Conservation (phyloP, 768 basidiomycete species). For the Suillus sp. region DNA sequence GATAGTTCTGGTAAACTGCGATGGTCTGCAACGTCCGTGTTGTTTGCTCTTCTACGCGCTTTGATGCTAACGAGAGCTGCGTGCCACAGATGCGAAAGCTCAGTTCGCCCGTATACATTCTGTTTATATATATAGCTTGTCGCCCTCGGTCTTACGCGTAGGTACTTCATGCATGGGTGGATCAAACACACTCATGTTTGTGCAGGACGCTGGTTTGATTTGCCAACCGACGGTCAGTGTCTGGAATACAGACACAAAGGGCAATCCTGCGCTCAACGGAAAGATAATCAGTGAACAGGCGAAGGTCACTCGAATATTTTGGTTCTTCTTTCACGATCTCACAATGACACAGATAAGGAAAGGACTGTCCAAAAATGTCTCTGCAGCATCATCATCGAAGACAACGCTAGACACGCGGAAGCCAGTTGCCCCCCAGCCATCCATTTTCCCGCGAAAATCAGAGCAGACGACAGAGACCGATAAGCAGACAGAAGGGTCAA, state of each 20-base stretch:
- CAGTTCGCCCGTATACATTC: slow-evolving; percentile 55
- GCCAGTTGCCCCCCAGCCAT: slow-evolving; percentile 17
- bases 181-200: neutral
- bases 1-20: slow-evolving; percentile 62
- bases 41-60: neutral
- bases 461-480: slow-evolving; percentile 19
- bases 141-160: slow-evolving; percentile 63
- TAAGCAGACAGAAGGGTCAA: slow-evolving; percentile 31
- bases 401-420: slow-evolving; percentile 39
- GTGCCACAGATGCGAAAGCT: slow-evolving; percentile 48
- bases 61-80: neutral
- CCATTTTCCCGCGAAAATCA: slow-evolving; percentile 8
- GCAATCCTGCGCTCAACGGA: slow-evolving; percentile 35
- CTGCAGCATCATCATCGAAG: slow-evolving; percentile 45
- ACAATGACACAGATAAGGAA: neutral
- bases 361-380: slow-evolving; percentile 3
- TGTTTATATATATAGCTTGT: slow-evolving; percentile 71
- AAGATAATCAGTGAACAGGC: slow-evolving; percentile 50
- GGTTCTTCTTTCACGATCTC: neutral
- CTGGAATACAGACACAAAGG: slow-evolving; percentile 33
- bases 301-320: slow-evolving; percentile 39
- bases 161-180: slow-evolving; percentile 25
- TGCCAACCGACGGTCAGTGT: slow-evolving; percentile 37
- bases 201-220: slow-evolving; percentile 49
- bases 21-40: slow-evolving; percentile 62